Base-by-base conservation (phyloP, 306 rosid species). In the Prunus armeniaca region DNA sequence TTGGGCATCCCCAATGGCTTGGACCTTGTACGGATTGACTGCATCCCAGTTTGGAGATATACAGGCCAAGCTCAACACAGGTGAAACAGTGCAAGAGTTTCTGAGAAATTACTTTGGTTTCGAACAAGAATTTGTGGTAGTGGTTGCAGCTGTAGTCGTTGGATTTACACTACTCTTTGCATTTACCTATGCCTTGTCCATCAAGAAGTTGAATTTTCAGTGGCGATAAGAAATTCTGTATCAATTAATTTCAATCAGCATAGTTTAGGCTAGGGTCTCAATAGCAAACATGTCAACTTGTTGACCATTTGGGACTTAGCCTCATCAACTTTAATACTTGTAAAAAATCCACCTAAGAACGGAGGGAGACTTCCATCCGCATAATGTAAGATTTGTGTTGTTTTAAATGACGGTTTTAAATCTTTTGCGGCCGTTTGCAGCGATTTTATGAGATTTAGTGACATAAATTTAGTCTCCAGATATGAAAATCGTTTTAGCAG, bases 1-100 rank as follows among this genome's bases (percentile, higher is more conserved):
- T 65, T 88, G 90, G 88, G 54, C 13, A 45, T 86, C 85, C 68
- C 92, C 90, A 13, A 63, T 86, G 6, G 84, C 87, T 30, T 88
- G 90, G 92, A 88, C 85, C 74, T 80, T 88, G 87, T 88, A 84
- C 62, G 92, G 92, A 65, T 78, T 88, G 75, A 87, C 87, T 20
- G 71, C 77, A 72, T 86, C 92, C 73, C 92, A 88, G 73, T 88
- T 71, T 82, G 92, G 89, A 75, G 87, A 88, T 69, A 5, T 88
- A 22, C 69, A 65, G 11, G 67, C 67, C 62, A 24, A 41, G 34
- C 41, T 80, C 0, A 71, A 74, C 13, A 60, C 57, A 0, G 77
- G 77, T 9, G 60, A 61, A 46, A 73, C 77, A 1, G 77, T 73
- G 18, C 69, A 73, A 27, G 68, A 73, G 0, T 73, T 73, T 62